These are phyloP conservation scores for Aspergillus wentii DNA, from an alignment of 495 filamentous ascomycete species.

Conservation along the genomic window DNA sequence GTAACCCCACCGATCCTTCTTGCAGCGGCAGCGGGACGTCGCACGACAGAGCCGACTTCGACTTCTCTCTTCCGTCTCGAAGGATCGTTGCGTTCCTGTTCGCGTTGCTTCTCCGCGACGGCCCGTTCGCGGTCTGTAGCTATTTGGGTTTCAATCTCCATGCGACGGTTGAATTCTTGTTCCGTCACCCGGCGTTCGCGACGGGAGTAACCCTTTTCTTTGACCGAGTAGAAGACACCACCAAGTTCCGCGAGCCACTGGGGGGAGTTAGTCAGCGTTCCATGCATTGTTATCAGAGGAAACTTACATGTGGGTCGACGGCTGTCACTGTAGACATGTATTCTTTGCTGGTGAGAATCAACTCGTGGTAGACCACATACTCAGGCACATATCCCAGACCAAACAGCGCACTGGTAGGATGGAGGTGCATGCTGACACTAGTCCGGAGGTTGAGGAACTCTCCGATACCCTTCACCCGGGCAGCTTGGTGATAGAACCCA, in stretches of 20 bases:
- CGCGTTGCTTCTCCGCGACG: slow-evolving; percentile 52
- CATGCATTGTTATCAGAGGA: not conserved
- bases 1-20: slow-evolving; percentile 39
- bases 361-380: slow-evolving; percentile 97
- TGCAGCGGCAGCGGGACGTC: slow-evolving; percentile 30
- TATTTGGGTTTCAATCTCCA: slow-evolving; percentile 95
- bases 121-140: slow-evolving; percentile 73
- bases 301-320: slow-evolving; percentile 79
- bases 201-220: slow-evolving; percentile 94
- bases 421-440: slow-evolving; percentile 86
- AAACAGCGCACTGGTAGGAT: slow-evolving; percentile 90
- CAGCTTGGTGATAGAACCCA: slow-evolving; percentile 98
- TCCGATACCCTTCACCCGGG: slow-evolving; percentile 90
- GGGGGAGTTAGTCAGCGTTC: slow-evolving; percentile 6
- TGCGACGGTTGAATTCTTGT: slow-evolving; percentile 88
- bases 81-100: slow-evolving; percentile 32
- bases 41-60: slow-evolving; percentile 37
- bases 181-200: slow-evolving; percentile 87
- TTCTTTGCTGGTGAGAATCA: slow-evolving; percentile 94
- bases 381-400: slow-evolving; percentile 91
- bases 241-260: slow-evolving; percentile 95
- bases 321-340: slow-evolving; percentile 98
- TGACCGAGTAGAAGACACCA: slow-evolving; percentile 97
- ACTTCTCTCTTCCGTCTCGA: slow-evolving; percentile 31
- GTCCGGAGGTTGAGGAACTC: slow-evolving; percentile 97